Conservation (phyloP, 2,329 filamentous ascomycete species). For the Tolypocladium sp. region DNA sequence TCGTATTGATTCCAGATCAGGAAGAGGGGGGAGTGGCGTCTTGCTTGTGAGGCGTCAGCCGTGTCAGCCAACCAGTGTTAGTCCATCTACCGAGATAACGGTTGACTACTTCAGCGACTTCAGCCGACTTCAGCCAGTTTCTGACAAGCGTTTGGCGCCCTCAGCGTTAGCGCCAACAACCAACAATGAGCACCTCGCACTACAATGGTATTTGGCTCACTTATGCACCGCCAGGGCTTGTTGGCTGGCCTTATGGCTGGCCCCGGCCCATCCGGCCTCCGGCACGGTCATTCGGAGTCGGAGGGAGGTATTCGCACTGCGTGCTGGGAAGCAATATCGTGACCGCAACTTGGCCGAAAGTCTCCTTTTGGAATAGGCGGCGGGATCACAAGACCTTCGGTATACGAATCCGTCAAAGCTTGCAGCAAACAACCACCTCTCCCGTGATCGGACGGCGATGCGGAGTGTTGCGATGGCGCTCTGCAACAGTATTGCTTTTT, state of each 20-base stretch:
- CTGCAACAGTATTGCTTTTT: neutral
- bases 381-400: neutral
- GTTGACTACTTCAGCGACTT: no score
- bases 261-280: no score
- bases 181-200: neutral
- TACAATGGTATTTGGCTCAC: neutral
- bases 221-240: neutral
- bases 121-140: no score
- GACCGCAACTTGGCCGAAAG: neutral
- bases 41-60: neutral
- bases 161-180: neutral
- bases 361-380: neutral
- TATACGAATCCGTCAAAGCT: neutral
- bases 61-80: no score
- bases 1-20: neutral
- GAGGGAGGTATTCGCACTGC: neutral
- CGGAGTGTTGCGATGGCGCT: neutral
- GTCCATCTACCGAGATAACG: no score
- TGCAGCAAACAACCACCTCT: no score
- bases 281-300: no score
- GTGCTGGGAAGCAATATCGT: neutral
- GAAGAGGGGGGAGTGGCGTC: neutral
- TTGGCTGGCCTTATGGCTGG: neutral
- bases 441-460: neutral
- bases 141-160: neutral